Conservation (phyloP, 768 basidiomycete species). For the Suillus cothurnatus region DNA sequence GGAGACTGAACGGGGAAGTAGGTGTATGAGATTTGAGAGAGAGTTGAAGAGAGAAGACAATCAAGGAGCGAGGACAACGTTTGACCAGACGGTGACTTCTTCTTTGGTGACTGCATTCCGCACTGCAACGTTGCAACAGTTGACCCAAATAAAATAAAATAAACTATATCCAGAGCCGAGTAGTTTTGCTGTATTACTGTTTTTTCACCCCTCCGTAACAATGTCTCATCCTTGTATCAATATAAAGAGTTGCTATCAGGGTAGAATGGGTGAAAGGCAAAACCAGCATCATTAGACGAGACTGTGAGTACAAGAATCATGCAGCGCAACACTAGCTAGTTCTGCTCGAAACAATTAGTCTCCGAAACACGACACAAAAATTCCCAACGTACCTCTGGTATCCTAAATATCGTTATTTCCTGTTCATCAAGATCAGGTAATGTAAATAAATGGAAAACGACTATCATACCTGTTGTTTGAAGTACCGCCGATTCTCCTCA, state of each 20-base stretch:
- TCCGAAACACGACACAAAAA: not conserved
- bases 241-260: not conserved
- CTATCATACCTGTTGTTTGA: constrained; percentile 83
- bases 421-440: constrained; percentile 24
- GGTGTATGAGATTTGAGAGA: not conserved
- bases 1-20: not conserved
- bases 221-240: not conserved
- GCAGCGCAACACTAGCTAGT: constrained; percentile 26
- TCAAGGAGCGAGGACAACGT: constrained; percentile 11
- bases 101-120: not conserved
- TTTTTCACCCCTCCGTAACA: not conserved
- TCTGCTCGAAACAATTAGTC: constrained; percentile 29
- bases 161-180: not conserved
- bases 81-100: not conserved
- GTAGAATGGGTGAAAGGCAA: not conserved
- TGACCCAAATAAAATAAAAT: not conserved
- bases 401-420: constrained; percentile 90
- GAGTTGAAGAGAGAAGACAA: constrained; percentile 24
- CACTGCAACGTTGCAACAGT: not conserved
- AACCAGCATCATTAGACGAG: not conserved
- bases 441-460: not conserved
- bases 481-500: constrained; percentile 96
- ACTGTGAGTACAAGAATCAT: constrained; percentile 2
- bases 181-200: not conserved
- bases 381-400: constrained; percentile 68